phyloP scores from a whole-genome alignment of 495 filamentous ascomycete genomes.

The Penicillium arizonense region DNA sequence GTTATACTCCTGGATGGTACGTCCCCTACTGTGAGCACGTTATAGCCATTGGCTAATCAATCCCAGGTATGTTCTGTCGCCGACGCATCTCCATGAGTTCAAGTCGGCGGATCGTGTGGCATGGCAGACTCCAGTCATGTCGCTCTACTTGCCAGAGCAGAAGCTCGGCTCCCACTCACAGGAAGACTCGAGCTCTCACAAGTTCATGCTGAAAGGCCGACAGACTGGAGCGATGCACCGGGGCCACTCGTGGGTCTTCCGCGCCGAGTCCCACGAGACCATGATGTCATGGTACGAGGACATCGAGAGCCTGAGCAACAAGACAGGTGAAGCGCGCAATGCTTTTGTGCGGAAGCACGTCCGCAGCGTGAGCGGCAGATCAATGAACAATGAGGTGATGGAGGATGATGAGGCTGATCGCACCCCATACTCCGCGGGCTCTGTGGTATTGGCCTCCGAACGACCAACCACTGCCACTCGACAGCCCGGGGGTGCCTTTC shows the following conservation, averaged over 20 bases:
- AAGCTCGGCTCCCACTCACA: slow-evolving; percentile 91
- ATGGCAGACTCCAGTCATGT: slow-evolving; percentile 85
- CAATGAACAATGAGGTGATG: slow-evolving; percentile 68
- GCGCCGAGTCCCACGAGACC: slow-evolving; percentile 89
- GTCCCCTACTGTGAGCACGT: slow-evolving; percentile 19
- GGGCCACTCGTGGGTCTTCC: slow-evolving; percentile 96
- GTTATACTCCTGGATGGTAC: slow-evolving; percentile 95
- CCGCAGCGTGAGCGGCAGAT: slow-evolving; percentile 68
- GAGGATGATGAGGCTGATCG: slow-evolving; percentile 85
- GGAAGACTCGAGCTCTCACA: slow-evolving; percentile 85
- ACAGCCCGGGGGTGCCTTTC: slow-evolving; percentile 85
- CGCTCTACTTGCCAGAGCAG: slow-evolving; percentile 88
- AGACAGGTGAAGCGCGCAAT: slow-evolving; percentile 83
- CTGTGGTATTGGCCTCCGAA: slow-evolving; percentile 45
- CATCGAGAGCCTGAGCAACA: slow-evolving; percentile 82
- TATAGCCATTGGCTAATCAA: slow-evolving; percentile 28
- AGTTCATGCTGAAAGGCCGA: slow-evolving; percentile 94
- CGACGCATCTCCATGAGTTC: slow-evolving; percentile 97
- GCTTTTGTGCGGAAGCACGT: slow-evolving; percentile 80
- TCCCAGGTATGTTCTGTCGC: slow-evolving; percentile 87
- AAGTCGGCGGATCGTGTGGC: slow-evolving; percentile 77
- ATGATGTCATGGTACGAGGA: slow-evolving; percentile 98
- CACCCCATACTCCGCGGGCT: slow-evolving; percentile 66
- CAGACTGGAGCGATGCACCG: slow-evolving; percentile 92
- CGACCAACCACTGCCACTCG: slow-evolving; percentile 52